Evolutionary conservation across 257 asterid genomes (phyloP).

Genomic region (Plantago elongata): DNA sequence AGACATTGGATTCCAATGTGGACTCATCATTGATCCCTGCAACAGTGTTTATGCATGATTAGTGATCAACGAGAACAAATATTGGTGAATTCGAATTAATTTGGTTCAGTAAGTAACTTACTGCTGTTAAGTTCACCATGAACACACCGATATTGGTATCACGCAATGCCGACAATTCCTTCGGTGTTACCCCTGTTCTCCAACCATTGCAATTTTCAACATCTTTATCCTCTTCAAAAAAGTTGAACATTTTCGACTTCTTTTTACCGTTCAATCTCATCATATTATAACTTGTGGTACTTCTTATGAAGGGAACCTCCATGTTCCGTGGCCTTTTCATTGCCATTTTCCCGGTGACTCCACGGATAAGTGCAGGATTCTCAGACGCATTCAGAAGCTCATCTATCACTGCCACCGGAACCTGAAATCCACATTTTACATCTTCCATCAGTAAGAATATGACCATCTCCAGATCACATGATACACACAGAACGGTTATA

Average conservation of each 20-base stretch:
- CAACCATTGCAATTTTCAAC: slow-evolving; percentile 77
- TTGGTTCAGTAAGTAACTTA: slow-evolving; percentile 23
- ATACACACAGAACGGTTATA: neutral
- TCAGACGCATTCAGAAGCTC: slow-evolving; percentile 38
- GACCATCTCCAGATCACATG: no score
- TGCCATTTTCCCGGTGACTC: slow-evolving; percentile 1
- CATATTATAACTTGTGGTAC: slow-evolving; percentile 24
- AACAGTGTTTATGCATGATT: neutral
- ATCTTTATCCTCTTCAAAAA: slow-evolving; percentile 57
- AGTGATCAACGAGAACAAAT: no score
- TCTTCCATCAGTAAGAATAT: no score
- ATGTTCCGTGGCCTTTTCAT: slow-evolving; percentile 23
- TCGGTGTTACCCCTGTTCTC: slow-evolving; percentile 61
- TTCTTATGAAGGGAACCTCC: slow-evolving; percentile 31
- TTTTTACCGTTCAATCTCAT: slow-evolving; percentile 35
- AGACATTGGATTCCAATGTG: slow-evolving; percentile 90
- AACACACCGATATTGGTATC: slow-evolving; percentile 47
- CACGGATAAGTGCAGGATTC: slow-evolving; percentile 51
- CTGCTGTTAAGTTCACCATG: slow-evolving; percentile 75
- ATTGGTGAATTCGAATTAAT: neutral
- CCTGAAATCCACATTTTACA: slow-evolving; percentile 28
- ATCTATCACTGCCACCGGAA: slow-evolving; percentile 48
- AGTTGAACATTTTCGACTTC: slow-evolving; percentile 43
- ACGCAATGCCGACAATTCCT: slow-evolving; percentile 41
- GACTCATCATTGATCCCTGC: slow-evolving; percentile 95